Conservation (phyloP, 2,329 filamentous ascomycete species). For the Fusarium pilosicola region DNA sequence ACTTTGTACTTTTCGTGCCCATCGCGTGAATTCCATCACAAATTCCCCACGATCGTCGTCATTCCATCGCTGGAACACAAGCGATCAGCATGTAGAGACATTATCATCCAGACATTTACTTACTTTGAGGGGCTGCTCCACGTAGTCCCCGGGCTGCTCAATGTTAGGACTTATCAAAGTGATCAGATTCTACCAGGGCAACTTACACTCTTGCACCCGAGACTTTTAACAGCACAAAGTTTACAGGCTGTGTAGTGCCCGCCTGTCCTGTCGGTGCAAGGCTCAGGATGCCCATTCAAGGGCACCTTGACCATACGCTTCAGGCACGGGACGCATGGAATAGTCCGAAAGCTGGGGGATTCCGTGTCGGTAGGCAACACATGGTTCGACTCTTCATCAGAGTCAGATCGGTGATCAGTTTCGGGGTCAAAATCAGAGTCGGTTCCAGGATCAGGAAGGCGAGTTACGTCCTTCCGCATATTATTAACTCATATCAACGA, state of each 20-base stretch:
- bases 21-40: too few species aligned
- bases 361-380: neutral
- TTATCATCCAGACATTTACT: fast-evolving
- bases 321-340: neutral
- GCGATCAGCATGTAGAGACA: neutral
- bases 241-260: too few species aligned
- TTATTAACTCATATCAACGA: too few species aligned
- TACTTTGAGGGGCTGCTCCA: neutral
- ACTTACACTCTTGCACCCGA: too few species aligned
- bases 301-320: neutral
- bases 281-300: neutral
- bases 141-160: neutral
- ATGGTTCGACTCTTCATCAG: neutral
- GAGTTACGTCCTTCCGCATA: too few species aligned
- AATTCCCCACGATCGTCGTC: too few species aligned
- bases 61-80: neutral
- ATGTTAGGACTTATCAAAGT: neutral
- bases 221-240: too few species aligned
- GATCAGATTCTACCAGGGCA: too few species aligned
- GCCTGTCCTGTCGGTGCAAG: neutral
- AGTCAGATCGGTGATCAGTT: too few species aligned
- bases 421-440: neutral
- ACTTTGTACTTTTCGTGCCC: too few species aligned
- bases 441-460: neutral
- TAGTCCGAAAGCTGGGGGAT: neutral